Evolutionary conservation across 352 stramenopile species (phyloP), one percentile per base, ranked within the genome.

Genomic region (Lagenidium sp.): DNA sequence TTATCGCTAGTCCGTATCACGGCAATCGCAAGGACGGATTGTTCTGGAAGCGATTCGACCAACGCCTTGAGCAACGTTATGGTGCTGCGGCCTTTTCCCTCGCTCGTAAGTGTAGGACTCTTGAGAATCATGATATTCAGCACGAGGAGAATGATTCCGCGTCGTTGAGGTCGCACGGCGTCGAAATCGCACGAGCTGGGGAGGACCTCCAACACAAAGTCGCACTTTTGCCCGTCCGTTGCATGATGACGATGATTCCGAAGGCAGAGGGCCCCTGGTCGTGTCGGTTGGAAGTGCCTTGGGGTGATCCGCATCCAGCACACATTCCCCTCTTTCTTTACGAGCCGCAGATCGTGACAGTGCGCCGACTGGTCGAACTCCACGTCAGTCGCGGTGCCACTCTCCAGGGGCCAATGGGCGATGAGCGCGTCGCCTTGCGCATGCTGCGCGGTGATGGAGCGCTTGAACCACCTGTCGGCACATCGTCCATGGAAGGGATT

Each of bases 91-190:
- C 56, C 56, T 13, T 65, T 42, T 6, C 43, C 35, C 2, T 29
- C 26, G 4, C 45, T 43, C 0, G 41, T 54, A 16, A 74, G 36
- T 26, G 45, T 68, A 7, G 49, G 48, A 29, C 47, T 63, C 10
- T 55, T 59, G 36, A 32, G 55, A 8, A 46, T 59, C 0, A 31
- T 23, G n/a, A 70, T 65, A 15, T 74, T 74, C 32, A 65, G 38
- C 24, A 68, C 21, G 24, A 74, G 44, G 13, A 70, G 35, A 10
- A 74, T 22, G 10, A 36, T 46, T 2, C 10, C 3, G 21, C 23
- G 25, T 20, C 22, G 24, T n/a, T 36, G 46, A 29, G 23, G 26
- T 2, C 21, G 28, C 18, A 32, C 10, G 21, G 13, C 51, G 24
- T 3, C 30, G 6, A 10, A 28, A 3, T 7, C 36, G 41, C n/a